Evolutionary conservation across 2,329 filamentous ascomycete genomes (phyloP).

Genomic region (Acephala macrosclerotiorum): DNA sequence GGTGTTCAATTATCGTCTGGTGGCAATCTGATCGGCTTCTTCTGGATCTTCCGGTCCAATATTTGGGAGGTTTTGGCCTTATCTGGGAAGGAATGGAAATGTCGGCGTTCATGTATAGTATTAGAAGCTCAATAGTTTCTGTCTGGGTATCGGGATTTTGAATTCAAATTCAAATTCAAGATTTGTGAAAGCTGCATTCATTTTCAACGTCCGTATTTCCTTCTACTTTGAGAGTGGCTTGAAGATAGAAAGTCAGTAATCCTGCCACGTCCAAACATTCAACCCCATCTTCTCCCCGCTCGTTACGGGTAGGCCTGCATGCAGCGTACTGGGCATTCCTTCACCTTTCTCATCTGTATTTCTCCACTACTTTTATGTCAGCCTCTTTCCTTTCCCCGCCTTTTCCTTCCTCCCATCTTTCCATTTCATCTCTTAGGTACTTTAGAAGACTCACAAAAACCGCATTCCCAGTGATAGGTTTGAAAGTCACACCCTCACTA

Average conservation of each 20-base stretch:
- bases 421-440: not conserved
- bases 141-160: too few relatives aligned
- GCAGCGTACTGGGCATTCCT: slow-evolving; percentile 50
- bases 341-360: slow-evolving; percentile 46
- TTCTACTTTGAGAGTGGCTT: too few relatives aligned
- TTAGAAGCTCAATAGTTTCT: not conserved
- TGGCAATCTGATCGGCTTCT: not conserved
- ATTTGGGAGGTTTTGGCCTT: not conserved
- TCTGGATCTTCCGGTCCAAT: not conserved
- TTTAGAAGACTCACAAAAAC: not conserved
- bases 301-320: slow-evolving; percentile 52
- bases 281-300: slow-evolving; percentile 53
- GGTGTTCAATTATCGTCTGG: not conserved
- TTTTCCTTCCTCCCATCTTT: too few relatives aligned
- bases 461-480: slow-evolving; percentile 46
- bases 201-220: not conserved
- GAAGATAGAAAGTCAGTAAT: slow-evolving; percentile 2
- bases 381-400: too few relatives aligned
- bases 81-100: not conserved
- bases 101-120: not conserved
- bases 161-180: not conserved
- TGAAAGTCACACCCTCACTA: slow-evolving; percentile 58
- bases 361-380: not conserved
- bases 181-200: not conserved
- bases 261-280: slow-evolving; percentile 51